Conservation (phyloP, 2,329 filamentous ascomycete species). For the Xylariales sp. region DNA sequence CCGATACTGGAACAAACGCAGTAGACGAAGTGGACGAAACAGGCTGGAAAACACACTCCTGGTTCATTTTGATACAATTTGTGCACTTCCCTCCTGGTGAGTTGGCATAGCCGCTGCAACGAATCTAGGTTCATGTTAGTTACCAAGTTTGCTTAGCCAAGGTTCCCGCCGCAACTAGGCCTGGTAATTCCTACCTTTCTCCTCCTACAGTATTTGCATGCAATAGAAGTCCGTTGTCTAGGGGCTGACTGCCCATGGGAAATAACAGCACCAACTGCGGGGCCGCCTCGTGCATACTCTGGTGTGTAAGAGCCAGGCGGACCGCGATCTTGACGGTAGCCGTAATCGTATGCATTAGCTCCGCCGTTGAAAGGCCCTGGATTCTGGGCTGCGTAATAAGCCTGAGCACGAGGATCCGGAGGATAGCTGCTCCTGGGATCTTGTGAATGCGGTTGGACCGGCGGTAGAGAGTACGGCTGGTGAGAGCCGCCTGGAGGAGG, state of each 20-base stretch:
- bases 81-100: slow-evolving; percentile 69
- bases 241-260: slow-evolving; percentile 64
- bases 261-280: slow-evolving; percentile 50
- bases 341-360: slow-evolving; percentile 47
- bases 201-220: slow-evolving; percentile 70
- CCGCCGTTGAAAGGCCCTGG: slow-evolving; percentile 37
- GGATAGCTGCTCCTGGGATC: slow-evolving; percentile 51
- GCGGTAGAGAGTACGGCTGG: slow-evolving; percentile 43
- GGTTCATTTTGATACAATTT: slow-evolving; percentile 71
- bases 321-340: slow-evolving; percentile 50
- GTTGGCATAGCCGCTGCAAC: slow-evolving; percentile 70
- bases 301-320: slow-evolving; percentile 47
- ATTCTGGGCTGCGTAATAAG: slow-evolving; percentile 42
- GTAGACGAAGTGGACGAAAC: slow-evolving; percentile 67
- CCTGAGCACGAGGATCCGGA: slow-evolving; percentile 53
- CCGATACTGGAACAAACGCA: slow-evolving; percentile 69
- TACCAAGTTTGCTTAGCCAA: not conserved
- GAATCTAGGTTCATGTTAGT: slow-evolving; percentile 59
- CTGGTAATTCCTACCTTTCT: slow-evolving; percentile 61
- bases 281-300: slow-evolving; percentile 50
- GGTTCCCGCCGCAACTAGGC: slow-evolving; percentile 9
- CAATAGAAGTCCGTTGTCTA: slow-evolving; percentile 69
- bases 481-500: slow-evolving; percentile 41
- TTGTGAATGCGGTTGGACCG: slow-evolving; percentile 51
- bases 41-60: slow-evolving; percentile 71